Evolutionary conservation across 805 yeast species (phyloP).

Genomic region (Hermanozyma aechmeae): DNA sequence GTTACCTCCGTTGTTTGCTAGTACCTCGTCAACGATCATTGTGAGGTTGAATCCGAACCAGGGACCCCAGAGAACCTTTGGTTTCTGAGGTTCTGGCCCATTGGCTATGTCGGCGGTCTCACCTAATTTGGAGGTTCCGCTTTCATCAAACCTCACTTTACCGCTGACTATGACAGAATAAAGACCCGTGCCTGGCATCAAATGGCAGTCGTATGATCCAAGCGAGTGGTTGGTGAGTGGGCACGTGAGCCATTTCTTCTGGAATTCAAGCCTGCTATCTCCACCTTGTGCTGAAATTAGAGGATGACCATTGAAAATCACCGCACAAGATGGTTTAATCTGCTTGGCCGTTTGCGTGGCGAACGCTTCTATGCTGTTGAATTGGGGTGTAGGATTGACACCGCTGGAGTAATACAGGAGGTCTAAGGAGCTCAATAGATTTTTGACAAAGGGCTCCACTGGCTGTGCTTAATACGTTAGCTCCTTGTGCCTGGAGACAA

Average conservation of each 20-base stretch:
- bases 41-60: conserved; percentile 61
- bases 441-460: conserved; percentile 31
- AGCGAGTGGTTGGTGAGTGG: conserved; percentile 56
- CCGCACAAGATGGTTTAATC: conserved; percentile 41
- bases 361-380: conserved; percentile 27
- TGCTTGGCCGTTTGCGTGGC: conserved; percentile 42
- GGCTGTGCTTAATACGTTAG: conserved; percentile 20
- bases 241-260: conserved; percentile 46
- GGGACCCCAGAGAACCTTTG: conserved; percentile 54
- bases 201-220: conserved; percentile 57
- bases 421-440: conserved; percentile 24
- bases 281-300: conserved; percentile 16
- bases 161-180: conserved; percentile 42
- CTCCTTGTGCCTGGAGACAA: conserved; percentile 1
- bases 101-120: conserved; percentile 47
- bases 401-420: conserved; percentile 13
- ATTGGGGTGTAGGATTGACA: conserved; percentile 5
- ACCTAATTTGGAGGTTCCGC: conserved; percentile 59
- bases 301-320: conserved; percentile 53
- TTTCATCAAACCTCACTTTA: conserved; percentile 69
- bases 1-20: conserved; percentile 20
- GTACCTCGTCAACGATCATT: conserved; percentile 49
- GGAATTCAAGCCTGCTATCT: conserved; percentile 39
- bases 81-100: conserved; percentile 4
- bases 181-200: conserved; percentile 55